Evolutionary conservation across 2,329 filamentous ascomycete genomes (phyloP), one percentile per base, ranked within the genome.

Genomic region (Aspergillus sclerotialis): DNA sequence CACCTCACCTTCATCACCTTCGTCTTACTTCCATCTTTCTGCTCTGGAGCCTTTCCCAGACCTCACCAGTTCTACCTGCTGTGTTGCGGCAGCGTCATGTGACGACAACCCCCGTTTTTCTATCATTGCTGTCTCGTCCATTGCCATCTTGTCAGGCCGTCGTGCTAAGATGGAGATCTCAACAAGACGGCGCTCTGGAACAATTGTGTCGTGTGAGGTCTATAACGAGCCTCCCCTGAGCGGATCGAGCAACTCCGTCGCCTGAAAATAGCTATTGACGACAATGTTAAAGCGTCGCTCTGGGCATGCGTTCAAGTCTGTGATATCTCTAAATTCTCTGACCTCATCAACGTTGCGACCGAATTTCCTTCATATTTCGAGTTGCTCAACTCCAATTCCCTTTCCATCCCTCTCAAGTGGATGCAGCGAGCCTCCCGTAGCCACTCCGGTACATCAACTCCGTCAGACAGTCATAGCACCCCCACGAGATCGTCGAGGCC

Each of bases 221-320:
- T 23, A 7, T 10, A 23, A 23, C 19, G 19, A 23, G 19, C 19
- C 19, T 23, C 19, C 10, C 19, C 19, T 10, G 19, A 23, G 19
- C 19, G 19, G 19, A 23, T 23, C 19, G 19, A 23, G 19, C 19
- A 23, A 23, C 19, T 23, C 19, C 19, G 10, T 23, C 19, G 19
- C 19, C 19, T 23, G 19, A 23, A 23, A 23, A 23, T 23, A 23
- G 19, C 19, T 23, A 23, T 23, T 23, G 19, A 10, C 19, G 19
- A 6, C 19, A 23, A 23, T 10, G 19, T 23, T 10, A 23, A 23
- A 23, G 19, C 10, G 19, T 10, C 19, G 19, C 16, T 29, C 8
- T 29, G 28, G 28, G 28, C 12, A 14, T 29, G 28, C 14, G 9
- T 16, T 15, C 28, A 29, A 29, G 28, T 29, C 28, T 29, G 28